These are phyloP conservation scores for Naganishia randhawae DNA, from an alignment of 768 basidiomycete species.

Conservation along the genomic window DNA sequence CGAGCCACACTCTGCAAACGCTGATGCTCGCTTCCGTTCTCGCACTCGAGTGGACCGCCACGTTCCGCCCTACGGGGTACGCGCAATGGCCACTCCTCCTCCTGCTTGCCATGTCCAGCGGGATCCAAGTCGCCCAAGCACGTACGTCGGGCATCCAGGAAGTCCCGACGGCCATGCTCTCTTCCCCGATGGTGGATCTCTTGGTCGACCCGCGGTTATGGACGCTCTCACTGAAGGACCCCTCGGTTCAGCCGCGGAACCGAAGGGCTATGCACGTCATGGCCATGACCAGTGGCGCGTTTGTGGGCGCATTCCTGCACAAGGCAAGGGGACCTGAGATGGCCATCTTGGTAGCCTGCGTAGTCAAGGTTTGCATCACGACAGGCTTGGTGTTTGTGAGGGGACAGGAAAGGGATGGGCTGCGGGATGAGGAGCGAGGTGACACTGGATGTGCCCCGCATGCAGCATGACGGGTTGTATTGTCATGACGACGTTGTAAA, in stretches of 20 bases:
- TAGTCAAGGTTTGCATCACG: slow-evolving; percentile 3
- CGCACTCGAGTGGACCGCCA: slow-evolving; percentile 12
- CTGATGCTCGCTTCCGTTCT: not conserved
- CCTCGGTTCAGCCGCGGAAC: slow-evolving; percentile 20
- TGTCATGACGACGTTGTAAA: no score
- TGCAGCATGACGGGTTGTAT: no score
- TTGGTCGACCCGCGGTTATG: slow-evolving; percentile 9
- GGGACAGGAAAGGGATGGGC: not conserved
- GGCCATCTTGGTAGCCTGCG: not conserved
- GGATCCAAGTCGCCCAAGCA: slow-evolving; percentile 23
- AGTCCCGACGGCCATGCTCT: slow-evolving; percentile 26
- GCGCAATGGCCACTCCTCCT: slow-evolving; percentile 25
- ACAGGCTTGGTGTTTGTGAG: not conserved
- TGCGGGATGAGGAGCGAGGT: not conserved
- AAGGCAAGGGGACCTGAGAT: slow-evolving; percentile 1
- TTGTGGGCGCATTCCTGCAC: slow-evolving; percentile 18
- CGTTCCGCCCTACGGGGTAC: not conserved
- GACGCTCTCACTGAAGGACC: not conserved
- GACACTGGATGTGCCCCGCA: no score
- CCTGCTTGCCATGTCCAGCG: slow-evolving; percentile 19
- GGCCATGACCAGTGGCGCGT: slow-evolving; percentile 3
- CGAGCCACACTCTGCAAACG: slow-evolving; percentile 6
- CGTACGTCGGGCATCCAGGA: slow-evolving; percentile 21
- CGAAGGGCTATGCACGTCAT: slow-evolving; percentile 19
- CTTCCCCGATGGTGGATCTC: slow-evolving; percentile 23